Evolutionary conservation across 352 stramenopile genomes (phyloP).

Genomic region (Pythium phragmitis): DNA sequence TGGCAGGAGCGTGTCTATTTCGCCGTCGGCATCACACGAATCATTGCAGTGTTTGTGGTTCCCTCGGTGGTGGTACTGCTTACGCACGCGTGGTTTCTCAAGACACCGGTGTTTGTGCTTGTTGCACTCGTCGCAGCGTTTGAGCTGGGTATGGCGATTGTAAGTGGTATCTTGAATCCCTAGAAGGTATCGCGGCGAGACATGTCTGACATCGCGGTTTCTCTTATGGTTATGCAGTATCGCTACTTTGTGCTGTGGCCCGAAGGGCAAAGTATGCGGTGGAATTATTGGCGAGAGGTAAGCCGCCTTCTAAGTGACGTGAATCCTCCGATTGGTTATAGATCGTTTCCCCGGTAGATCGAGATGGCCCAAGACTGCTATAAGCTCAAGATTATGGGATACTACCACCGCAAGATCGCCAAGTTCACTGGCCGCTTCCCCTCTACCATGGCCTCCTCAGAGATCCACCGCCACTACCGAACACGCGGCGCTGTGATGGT

Average conservation of each 20-base stretch:
- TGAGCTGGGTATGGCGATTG: conserved; percentile 49
- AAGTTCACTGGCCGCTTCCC: conserved; percentile 70
- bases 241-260: conserved; percentile 71
- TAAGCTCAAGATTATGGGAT: conserved; percentile 81
- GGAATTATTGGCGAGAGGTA: conserved; percentile 76
- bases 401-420: conserved; percentile 82
- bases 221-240: conserved; percentile 36
- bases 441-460: conserved; percentile 32
- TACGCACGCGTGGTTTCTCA: conserved; percentile 52
- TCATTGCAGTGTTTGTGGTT: conserved; percentile 52
- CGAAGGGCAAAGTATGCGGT: conserved; percentile 63
- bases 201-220: neutral
- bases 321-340: neutral
- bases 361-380: conserved; percentile 65
- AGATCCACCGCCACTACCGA: conserved; percentile 63
- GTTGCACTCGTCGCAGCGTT: conserved; percentile 49
- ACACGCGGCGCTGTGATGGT: conserved; percentile 39
- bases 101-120: conserved; percentile 64
- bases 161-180: conserved; percentile 21
- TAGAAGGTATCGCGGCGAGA: neutral
- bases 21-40: conserved; percentile 44
- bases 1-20: conserved; percentile 62
- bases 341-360: conserved; percentile 39
- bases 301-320: neutral
- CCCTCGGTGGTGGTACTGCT: conserved; percentile 49